Evolutionary conservation across 1,139 yeast genomes (phyloP).

Genomic region (Pichia sp.): DNA sequence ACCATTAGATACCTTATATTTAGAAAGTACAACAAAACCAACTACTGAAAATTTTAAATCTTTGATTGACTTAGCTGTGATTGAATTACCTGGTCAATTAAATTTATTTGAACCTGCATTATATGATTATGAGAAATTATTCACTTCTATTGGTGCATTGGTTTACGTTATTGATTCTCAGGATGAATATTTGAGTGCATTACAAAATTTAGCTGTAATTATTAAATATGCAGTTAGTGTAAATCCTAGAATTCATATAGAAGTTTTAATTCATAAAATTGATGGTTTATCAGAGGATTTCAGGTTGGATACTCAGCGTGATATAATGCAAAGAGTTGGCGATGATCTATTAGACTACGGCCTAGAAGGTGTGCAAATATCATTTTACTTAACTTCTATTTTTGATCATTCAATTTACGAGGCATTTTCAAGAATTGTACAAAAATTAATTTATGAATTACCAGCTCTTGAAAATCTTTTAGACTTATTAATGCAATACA

Average conservation of each 20-base stretch:
- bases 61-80: conserved; percentile 80
- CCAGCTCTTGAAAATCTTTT: conserved; percentile 85
- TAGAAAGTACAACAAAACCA: conserved; percentile 88
- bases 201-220: conserved; percentile 82
- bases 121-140: conserved; percentile 71
- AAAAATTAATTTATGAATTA: conserved; percentile 81
- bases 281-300: conserved; percentile 95
- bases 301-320: conserved; percentile 89
- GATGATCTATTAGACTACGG: conserved; percentile 90
- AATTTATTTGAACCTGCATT: conserved; percentile 73
- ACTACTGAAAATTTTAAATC: conserved; percentile 68
- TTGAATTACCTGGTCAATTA: conserved; percentile 94
- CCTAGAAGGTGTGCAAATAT: conserved; percentile 82
- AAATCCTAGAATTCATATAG: conserved; percentile 82
- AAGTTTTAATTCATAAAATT: conserved; percentile 88
- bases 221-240: conserved; percentile 83
- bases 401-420: conserved; percentile 95
- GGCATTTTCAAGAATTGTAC: conserved; percentile 89
- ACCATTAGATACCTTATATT: conserved; percentile 84
- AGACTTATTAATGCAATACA: conserved; percentile 83
- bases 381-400: conserved; percentile 86
- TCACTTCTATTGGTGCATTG: conserved; percentile 83
- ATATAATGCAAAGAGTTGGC: conserved; percentile 91
- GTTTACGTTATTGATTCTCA: conserved; percentile 93
- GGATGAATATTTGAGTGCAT: conserved; percentile 89